Percentiles rank a stretch among this genome's conserved stretches.
Evolutionary conservation across 352 stramenopile genomes (phyloP).

Genomic region (Vaucheria bursata): DNA sequence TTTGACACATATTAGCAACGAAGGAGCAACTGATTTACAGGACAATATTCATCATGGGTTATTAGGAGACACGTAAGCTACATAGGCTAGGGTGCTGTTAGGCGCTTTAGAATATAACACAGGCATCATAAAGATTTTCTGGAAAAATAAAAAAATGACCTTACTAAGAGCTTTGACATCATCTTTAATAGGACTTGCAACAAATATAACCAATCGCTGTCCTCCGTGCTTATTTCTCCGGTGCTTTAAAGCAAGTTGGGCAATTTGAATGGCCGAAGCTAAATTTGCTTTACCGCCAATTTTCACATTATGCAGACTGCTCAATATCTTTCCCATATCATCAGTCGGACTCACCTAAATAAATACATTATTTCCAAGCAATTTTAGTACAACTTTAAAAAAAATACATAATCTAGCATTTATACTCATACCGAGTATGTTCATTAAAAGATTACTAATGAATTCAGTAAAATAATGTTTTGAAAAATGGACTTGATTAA

Average conservation of each 20-base stretch:
- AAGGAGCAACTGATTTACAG: too few species aligned
- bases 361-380: slow-evolving; percentile 62
- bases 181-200: slow-evolving; percentile 81
- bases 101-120: too few species aligned
- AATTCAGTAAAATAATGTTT: too few species aligned
- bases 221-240: slow-evolving; percentile 93
- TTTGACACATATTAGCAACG: too few species aligned
- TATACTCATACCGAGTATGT: background rate
- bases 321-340: slow-evolving; percentile 93
- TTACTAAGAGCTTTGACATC: slow-evolving; percentile 71
- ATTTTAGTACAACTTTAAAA: background rate
- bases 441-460: too few species aligned
- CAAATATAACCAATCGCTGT: slow-evolving; percentile 90
- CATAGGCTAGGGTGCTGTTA: too few species aligned
- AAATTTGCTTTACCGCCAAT: slow-evolving; percentile 79
- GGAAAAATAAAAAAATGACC: background rate
- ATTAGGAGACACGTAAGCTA: too few species aligned
- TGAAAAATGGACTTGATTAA: too few species aligned
- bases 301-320: slow-evolving; percentile 77
- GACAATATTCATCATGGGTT: too few species aligned
- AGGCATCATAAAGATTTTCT: too few species aligned
- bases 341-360: slow-evolving; percentile 91
- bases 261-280: slow-evolving; percentile 87
- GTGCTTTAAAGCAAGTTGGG: slow-evolving; percentile 92
- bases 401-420: background rate